Conservation (phyloP, 1,284 basidiomycete genomes). For the Takashimella koratensis region DNA sequence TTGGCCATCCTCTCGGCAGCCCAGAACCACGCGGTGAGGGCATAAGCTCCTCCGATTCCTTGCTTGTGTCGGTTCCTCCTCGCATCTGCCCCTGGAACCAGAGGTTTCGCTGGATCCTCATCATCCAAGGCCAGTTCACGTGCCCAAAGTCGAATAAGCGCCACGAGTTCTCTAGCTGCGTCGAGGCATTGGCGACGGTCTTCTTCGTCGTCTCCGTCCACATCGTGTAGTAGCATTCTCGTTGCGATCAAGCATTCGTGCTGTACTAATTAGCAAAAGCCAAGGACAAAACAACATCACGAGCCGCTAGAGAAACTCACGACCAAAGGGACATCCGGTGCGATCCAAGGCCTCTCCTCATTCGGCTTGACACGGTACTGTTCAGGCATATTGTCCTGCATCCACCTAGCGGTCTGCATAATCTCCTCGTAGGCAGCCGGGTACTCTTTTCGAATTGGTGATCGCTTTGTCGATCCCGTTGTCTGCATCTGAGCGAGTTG, state of each 20-base stretch:
- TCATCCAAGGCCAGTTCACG: neutral
- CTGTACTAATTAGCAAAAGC: neutral
- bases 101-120: neutral
- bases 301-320: neutral
- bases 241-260: neutral
- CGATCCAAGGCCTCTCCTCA: neutral
- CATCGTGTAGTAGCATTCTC: neutral
- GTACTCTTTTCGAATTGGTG: neutral
- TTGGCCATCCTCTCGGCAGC: constrained; percentile 6
- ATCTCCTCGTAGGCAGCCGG: neutral
- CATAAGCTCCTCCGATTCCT: constrained; percentile 14
- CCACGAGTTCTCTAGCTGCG: neutral
- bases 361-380: neutral
- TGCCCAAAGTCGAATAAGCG: neutral
- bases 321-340: neutral
- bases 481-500: neutral
- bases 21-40: constrained; percentile 4
- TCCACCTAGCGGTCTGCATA: neutral
- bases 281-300: neutral
- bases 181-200: neutral
- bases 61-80: neutral
- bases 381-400: neutral
- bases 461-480: neutral
- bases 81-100: neutral
- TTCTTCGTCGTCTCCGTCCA: neutral